Evolutionary conservation across 768 basidiomycete genomes (phyloP), one percentile per base, ranked within the genome.

Genomic region (Cyathus striatus): DNA sequence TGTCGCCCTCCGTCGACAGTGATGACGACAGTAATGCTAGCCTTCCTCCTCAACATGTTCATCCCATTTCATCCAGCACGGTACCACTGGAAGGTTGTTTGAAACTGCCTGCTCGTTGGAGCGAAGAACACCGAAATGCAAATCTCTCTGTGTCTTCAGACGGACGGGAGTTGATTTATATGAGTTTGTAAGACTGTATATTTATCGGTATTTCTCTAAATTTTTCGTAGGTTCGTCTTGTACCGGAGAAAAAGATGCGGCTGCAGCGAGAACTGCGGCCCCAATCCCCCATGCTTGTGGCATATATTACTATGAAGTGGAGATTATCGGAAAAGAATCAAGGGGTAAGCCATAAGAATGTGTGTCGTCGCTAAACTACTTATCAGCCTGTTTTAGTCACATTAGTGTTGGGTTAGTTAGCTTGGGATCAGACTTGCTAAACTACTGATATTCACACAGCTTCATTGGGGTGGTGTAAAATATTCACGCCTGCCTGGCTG

Each of bases 261-360:
- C 90, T 9, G 75, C 92, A 32, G 86, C 88, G 3, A 78, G 91
- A 40, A 82, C 94, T 1, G 77, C 76, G 34, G 67, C 79, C 49
- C 78, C 85, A 1, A 85, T 95, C 38, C 94, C 94, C 2, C 72
- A 83, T 1, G 82, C 85, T 9, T 88, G 88, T 52, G 96, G 94
- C 18, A 81, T 98, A 42, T 95, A 90, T 58, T 99, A 98, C 61
- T 99, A 85, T 58, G 95, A 99, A 67, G 81, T 92, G 4, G 80
- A 87, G 53, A 79, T 98, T 36, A 58, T 86, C 5, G 81, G 86
- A 57, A 88, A 88, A 55, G 86, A 87, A 9, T 70, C 76, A 33
- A 88, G 86, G 60, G 91, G 91, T 85, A 52, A 58, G 79, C 72
- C 22, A 18, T 46, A 10, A 36, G 27, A 37, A 81, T n/a, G n/a